These are phyloP conservation scores for Taphrina deformans DNA, from an alignment of 1,139 yeast genomes.

Conservation along the genomic window DNA sequence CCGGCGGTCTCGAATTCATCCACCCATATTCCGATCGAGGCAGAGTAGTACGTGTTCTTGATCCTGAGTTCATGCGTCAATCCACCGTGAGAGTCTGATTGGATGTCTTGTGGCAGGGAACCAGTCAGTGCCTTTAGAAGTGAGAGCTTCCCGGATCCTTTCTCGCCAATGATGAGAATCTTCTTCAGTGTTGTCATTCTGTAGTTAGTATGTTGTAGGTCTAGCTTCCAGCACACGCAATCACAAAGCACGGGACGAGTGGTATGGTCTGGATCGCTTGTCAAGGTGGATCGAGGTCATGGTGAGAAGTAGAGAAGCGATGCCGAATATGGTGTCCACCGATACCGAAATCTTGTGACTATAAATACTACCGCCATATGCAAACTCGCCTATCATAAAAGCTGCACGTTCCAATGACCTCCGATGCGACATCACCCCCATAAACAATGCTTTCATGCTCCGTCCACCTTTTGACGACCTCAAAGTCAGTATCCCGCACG, in stretches of 20 bases:
- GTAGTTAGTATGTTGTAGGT: too few relatives aligned
- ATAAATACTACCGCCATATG: conserved; percentile 19
- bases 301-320: too few relatives aligned
- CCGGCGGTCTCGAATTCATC: conserved; percentile 30
- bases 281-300: too few relatives aligned
- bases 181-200: conserved; percentile 14
- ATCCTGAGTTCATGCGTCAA: conserved; percentile 31
- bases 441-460: conserved; percentile 34
- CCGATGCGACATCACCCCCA: conserved; percentile 28
- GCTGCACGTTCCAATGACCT: conserved; percentile 28
- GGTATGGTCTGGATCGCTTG: too few relatives aligned
- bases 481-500: conserved; percentile 17
- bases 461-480: neutral
- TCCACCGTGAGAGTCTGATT: conserved; percentile 33
- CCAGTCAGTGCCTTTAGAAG: conserved; percentile 33
- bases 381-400: conserved; percentile 33
- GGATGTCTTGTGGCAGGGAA: conserved; percentile 16
- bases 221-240: too few relatives aligned
- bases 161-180: conserved; percentile 21
- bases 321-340: neutral
- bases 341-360: neutral
- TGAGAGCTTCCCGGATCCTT: conserved; percentile 30
- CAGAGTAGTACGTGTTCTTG: conserved; percentile 32
- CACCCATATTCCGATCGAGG: conserved; percentile 34
- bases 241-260: neutral